phyloP scores from a whole-genome alignment of 495 filamentous ascomycete species.

The Penicillium salamii region DNA sequence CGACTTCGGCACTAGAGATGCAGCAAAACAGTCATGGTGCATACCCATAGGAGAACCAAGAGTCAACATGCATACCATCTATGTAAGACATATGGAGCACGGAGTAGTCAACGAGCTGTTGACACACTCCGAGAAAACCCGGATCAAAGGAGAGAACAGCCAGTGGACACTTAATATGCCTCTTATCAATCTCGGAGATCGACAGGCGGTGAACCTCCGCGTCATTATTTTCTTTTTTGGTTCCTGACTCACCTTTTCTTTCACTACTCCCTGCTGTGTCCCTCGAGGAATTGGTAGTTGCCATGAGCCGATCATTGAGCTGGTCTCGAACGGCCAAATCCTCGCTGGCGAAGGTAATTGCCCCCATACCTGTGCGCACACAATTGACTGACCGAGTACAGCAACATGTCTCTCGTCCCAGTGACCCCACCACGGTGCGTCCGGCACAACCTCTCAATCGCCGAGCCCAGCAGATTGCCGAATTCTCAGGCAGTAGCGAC shows the following conservation, averaged over 20 bases:
- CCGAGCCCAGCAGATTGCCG: conserved; percentile 30
- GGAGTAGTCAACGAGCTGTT: no score
- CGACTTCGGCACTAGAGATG: no score
- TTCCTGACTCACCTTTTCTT: conserved; percentile 8
- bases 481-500: conserved; percentile 34
- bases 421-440: conserved; percentile 11
- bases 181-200: conserved; percentile 12
- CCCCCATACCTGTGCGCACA: background rate
- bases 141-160: background rate
- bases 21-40: no score
- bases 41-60: no score
- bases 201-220: conserved; percentile 24
- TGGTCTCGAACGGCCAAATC: conserved; percentile 34
- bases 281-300: conserved; percentile 1
- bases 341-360: conserved; percentile 28
- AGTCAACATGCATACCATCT: no score
- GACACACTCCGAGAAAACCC: background rate
- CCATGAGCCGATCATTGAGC: conserved; percentile 37
- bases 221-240: conserved; percentile 17
- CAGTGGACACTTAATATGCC: background rate
- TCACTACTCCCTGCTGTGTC: conserved; percentile 4
- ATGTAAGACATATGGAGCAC: no score
- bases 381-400: conserved; percentile 13
- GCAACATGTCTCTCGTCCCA: conserved; percentile 22
- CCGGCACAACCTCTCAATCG: conserved; percentile 19